These are phyloP conservation scores for Chlamydomonas reinhardtii DNA, from an alignment of 163 green algal genomes.

Conservation along the genomic window DNA sequence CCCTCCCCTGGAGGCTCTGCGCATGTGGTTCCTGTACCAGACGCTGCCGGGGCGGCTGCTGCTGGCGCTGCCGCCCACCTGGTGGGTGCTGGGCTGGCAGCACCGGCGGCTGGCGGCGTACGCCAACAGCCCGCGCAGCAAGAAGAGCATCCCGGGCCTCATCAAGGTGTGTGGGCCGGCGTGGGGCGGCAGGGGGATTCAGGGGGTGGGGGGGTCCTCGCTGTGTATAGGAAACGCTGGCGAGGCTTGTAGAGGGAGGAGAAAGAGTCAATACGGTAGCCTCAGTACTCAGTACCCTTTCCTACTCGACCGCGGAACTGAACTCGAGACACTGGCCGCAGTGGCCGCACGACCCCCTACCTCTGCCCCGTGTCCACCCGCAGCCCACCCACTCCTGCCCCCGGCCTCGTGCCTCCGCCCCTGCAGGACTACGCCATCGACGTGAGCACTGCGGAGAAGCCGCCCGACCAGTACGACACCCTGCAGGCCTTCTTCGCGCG, in stretches of 20 bases:
- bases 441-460: conserved; percentile 36
- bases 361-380: neutral
- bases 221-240: too few species aligned
- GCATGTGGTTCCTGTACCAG: conserved; percentile 33
- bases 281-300: too few species aligned
- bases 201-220: neutral
- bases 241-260: too few species aligned
- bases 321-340: too few species aligned
- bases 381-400: neutral
- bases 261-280: too few species aligned
- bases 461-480: conserved; percentile 41
- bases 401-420: neutral
- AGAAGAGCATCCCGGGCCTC: conserved; percentile 41
- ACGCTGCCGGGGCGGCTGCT: conserved; percentile 44
- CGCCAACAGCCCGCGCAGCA: conserved; percentile 49
- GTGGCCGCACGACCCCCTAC: too few species aligned
- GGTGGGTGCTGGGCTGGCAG: conserved; percentile 55
- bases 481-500: conserved; percentile 61
- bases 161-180: conserved; percentile 45
- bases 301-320: too few species aligned
- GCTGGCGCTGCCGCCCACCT: conserved; percentile 48
- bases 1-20: conserved; percentile 23
- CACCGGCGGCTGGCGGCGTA: conserved; percentile 46
- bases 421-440: conserved; percentile 12
- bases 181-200: neutral